Percentiles rank a stretch among this genome's conserved stretches.
Evolutionary conservation across 2,329 filamentous ascomycete genomes (phyloP).

Genomic region (Hymenoscyphus occultus): DNA sequence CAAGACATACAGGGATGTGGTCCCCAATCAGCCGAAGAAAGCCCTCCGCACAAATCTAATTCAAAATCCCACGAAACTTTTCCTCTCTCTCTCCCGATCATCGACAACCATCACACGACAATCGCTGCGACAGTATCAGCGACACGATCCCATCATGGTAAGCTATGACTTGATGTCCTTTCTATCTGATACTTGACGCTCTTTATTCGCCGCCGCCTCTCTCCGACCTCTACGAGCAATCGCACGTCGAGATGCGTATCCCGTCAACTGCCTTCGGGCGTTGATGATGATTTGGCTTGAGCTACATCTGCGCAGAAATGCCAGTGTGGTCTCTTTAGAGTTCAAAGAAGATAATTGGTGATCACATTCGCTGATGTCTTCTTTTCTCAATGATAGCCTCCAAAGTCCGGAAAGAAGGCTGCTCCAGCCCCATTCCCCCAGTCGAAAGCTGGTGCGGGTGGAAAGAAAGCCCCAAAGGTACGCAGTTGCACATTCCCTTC

Average conservation of each 20-base stretch:
- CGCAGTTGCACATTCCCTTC: conserved; percentile 41
- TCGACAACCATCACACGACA: conserved; percentile 34
- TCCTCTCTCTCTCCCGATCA: conserved; percentile 14
- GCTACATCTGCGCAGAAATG: conserved; percentile 43
- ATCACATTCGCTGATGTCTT: conserved; percentile 88
- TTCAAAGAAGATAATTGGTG: conserved; percentile 81
- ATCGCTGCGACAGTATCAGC: conserved; percentile 42
- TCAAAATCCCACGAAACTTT: conserved; percentile 28
- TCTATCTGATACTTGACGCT: conserved; percentile 17
- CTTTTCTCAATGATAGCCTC: conserved; percentile 99
- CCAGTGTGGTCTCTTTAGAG: conserved; percentile 74
- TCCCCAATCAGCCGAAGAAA: conserved; percentile 11
- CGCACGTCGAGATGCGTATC: conserved; percentile 38
- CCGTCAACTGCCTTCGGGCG: conserved; percentile 34
- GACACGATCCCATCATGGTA: conserved; percentile 56
- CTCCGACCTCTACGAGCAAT: conserved; percentile 41
- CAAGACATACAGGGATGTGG: conserved; percentile 28
- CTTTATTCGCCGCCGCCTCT: conserved; percentile 35
- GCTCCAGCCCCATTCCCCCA: conserved; percentile 95
- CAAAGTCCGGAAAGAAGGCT: conserved; percentile 96
- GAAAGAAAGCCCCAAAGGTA: conserved; percentile 97
- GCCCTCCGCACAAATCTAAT: conserved; percentile 21
- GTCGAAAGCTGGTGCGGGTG: conserved; percentile 75
- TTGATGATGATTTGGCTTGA: conserved; percentile 65
- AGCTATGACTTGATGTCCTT: conserved; percentile 43